These are phyloP conservation scores for Colletotrichum spaethianum DNA, from an alignment of 2,329 filamentous ascomycete genomes.

Conservation along the genomic window DNA sequence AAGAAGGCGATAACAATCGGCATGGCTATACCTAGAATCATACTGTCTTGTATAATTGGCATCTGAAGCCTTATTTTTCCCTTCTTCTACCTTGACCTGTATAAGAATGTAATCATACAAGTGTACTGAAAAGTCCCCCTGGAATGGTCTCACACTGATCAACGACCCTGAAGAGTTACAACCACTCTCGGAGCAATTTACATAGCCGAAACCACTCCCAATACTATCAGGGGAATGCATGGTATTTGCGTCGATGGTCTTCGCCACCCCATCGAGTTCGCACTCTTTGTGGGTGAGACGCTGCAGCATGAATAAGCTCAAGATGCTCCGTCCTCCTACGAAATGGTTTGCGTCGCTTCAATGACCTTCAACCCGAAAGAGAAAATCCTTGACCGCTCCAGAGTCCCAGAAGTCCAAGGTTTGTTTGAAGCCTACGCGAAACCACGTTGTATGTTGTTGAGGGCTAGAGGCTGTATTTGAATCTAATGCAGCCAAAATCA, in stretches of 20 bases:
- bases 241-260: no score
- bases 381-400: neutral
- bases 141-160: neutral
- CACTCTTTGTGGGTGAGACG: no score
- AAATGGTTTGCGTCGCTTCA: no score
- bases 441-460: neutral
- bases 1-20: neutral
- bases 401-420: neutral
- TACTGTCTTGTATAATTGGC: neutral
- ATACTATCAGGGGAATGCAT: no score
- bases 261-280: no score
- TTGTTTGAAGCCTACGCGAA: neutral
- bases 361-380: neutral
- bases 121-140: neutral
- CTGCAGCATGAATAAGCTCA: no score
- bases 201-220: no score
- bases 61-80: neutral
- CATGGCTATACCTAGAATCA: neutral
- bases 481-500: neutral
- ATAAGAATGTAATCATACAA: neutral
- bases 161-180: neutral
- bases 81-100: neutral
- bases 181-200: no score
- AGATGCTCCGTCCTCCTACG: no score
- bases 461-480: neutral